These are phyloP conservation scores for Chernovozyma sophiae-reginae DNA, from an alignment of 1,139 yeast species.

Conservation along the genomic window DNA sequence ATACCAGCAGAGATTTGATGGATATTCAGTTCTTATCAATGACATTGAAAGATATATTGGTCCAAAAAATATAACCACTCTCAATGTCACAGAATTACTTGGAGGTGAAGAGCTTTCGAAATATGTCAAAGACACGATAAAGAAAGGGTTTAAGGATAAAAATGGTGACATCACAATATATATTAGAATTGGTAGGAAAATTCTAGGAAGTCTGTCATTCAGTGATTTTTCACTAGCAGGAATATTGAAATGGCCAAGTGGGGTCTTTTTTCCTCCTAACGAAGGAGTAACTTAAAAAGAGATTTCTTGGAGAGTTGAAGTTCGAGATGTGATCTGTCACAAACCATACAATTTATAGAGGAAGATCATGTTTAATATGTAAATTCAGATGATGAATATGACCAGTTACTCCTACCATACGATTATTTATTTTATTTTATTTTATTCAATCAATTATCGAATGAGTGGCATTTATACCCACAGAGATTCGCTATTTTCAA, in stretches of 20 bases:
- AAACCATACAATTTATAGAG: too few relatives aligned
- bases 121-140: slow-evolving; percentile 11
- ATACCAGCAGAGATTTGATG: slow-evolving; percentile 22
- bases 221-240: slow-evolving; percentile 62
- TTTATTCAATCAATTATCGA: too few relatives aligned
- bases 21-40: slow-evolving; percentile 64
- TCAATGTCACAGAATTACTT: slow-evolving; percentile 41
- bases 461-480: too few relatives aligned
- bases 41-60: slow-evolving; percentile 79
- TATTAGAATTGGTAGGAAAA: slow-evolving; percentile 51
- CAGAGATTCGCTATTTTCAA: too few relatives aligned
- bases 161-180: slow-evolving; percentile 40
- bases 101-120: slow-evolving; percentile 20
- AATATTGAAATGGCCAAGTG: slow-evolving; percentile 52
- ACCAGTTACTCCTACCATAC: too few relatives aligned
- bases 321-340: too few relatives aligned
- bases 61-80: slow-evolving; percentile 22
- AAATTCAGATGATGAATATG: too few relatives aligned
- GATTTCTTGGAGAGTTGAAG: too few relatives aligned
- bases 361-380: too few relatives aligned
- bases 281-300: slow-evolving; percentile 40
- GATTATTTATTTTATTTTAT: too few relatives aligned
- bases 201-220: slow-evolving; percentile 32
- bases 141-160: slow-evolving; percentile 14
- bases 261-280: slow-evolving; percentile 41